Base-by-base conservation (phyloP, 345 rosid genomes). In the Corymbia maculata region DNA sequence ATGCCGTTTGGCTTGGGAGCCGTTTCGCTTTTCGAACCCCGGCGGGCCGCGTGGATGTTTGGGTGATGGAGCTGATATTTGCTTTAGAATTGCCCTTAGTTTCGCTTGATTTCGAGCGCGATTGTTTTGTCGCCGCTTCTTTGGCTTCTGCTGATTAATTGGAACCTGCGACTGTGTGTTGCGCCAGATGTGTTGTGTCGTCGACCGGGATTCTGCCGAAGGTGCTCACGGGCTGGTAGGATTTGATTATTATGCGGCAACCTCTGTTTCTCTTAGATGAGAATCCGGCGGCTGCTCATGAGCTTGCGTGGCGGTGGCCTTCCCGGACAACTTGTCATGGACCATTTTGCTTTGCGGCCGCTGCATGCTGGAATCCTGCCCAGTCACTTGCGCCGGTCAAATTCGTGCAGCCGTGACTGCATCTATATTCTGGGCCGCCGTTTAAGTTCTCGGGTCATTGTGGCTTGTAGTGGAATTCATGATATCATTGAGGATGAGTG, bases 401-500 rank as follows among this genome's bases (percentile, higher is more conserved):
- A 7, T 53, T 87, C 9, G 16, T 66, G 24, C 44, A 21, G 6
- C n/a, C 47, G 17, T 79, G 47, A 55, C n/a, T 45, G 68, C 45
- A 32, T 55, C 0, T 89, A 61, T 24, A 9, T 86, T 80, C 79
- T 64, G 0, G 13, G 84, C 9, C 68, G 88, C 45, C 55, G 44
- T 19, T 85, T 66, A 68, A 82, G 90, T 87, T 80, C 64, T 26
- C 88, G 80, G n/a, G 80, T 57, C 3, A 28, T 92, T 68, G 91
- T 94, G 94, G 94, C 87, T 53, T 93, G 91, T 88, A 92, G 90
- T 86, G 92, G 93, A 87, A 87, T 89, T 91, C 90, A 93, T 88
- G 95, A 95, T 92, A 90, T 94, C 15, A 86, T 93, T 57, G 90
- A 90, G 90, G 89, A 93, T 75, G 93, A 92, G 89, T 90, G 90